Evolutionary conservation across 208 protist species (phyloP).

Genomic region (Leishmania gerbilli): DNA sequence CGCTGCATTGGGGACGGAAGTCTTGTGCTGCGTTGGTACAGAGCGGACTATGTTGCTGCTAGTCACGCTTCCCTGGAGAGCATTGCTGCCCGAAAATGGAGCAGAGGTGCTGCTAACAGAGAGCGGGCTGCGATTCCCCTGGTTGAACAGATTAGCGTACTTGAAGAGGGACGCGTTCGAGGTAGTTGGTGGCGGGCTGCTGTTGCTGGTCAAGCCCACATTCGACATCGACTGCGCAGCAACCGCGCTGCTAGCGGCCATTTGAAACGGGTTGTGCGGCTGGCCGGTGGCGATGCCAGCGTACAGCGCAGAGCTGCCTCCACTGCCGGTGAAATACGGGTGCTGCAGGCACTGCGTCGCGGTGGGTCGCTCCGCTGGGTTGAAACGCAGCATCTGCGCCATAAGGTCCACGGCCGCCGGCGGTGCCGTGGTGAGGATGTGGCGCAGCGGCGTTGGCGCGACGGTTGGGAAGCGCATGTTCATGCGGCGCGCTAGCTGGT

Average conservation of each 20-base stretch:
- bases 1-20: slow-evolving; percentile 19
- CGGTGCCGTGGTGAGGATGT: slow-evolving; percentile 90
- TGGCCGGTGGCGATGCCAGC: slow-evolving; percentile 84
- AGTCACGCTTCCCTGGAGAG: slow-evolving; percentile 23
- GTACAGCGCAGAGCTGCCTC: slow-evolving; percentile 71
- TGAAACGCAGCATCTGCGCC: slow-evolving; percentile 94
- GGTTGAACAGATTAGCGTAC: slow-evolving; percentile 70
- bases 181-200: slow-evolving; percentile 45
- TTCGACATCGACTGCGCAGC: slow-evolving; percentile 22
- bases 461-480: slow-evolving; percentile 96
- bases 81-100: slow-evolving; percentile 26
- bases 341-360: slow-evolving; percentile 94
- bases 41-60: slow-evolving; percentile 35
- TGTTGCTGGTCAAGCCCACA: slow-evolving; percentile 48
- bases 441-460: slow-evolving; percentile 81
- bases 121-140: slow-evolving; percentile 57
- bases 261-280: slow-evolving; percentile 91
- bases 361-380: slow-evolving; percentile 96
- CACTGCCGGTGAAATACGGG: slow-evolving; percentile 93
- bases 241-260: slow-evolving; percentile 35
- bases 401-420: slow-evolving; percentile 96
- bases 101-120: slow-evolving; percentile 21
- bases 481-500: slow-evolving; percentile 88
- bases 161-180: slow-evolving; percentile 44
- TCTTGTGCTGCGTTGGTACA: slow-evolving; percentile 32